phyloP scores from a whole-genome alignment of 164 flowering plant species.

The Amborella trichopoda region DNA sequence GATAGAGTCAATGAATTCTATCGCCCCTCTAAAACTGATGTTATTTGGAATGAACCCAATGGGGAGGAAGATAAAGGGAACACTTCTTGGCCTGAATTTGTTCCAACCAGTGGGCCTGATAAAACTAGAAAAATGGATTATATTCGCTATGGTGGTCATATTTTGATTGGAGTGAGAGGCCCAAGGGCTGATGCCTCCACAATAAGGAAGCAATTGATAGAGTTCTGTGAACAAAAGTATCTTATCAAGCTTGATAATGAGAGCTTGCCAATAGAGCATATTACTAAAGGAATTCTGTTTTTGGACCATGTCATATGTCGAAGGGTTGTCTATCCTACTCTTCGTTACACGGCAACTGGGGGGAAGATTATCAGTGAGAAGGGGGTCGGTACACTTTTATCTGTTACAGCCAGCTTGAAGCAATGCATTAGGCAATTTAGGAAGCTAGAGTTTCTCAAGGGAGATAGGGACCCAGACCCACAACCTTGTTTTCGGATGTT shows the following conservation, averaged over 20 bases:
- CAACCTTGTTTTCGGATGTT: constrained; percentile 99
- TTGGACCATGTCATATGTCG: constrained; percentile 92
- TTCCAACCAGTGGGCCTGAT: constrained; percentile 94
- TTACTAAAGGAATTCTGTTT: constrained; percentile 95
- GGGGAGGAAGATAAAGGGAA: constrained; percentile 87
- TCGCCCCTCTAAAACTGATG: constrained; percentile 78
- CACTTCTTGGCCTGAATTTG: constrained; percentile 98
- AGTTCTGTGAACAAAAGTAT: constrained; percentile 83
- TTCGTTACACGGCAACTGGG: constrained; percentile 94
- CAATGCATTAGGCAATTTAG: constrained; percentile 88
- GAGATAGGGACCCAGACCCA: constrained; percentile 95
- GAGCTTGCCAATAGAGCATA: constrained; percentile 86
- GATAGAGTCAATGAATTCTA: constrained; percentile 75
- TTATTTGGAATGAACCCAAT: constrained; percentile 82
- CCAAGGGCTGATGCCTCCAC: constrained; percentile 92
- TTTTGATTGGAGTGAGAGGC: constrained; percentile 84
- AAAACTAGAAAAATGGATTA: constrained; percentile 92
- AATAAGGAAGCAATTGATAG: constrained; percentile 78
- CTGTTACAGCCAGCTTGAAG: constrained; percentile 90
- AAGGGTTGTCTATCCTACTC: constrained; percentile 89
- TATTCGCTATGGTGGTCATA: constrained; percentile 84
- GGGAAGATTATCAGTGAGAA: constrained; percentile 97
- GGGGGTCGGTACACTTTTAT: constrained; percentile 86
- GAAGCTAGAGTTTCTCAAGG: constrained; percentile 73
- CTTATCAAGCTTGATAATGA: constrained; percentile 84